These are phyloP conservation scores for Phylloporus sp. DNA, from an alignment of 768 basidiomycete genomes.

Conservation along the genomic window DNA sequence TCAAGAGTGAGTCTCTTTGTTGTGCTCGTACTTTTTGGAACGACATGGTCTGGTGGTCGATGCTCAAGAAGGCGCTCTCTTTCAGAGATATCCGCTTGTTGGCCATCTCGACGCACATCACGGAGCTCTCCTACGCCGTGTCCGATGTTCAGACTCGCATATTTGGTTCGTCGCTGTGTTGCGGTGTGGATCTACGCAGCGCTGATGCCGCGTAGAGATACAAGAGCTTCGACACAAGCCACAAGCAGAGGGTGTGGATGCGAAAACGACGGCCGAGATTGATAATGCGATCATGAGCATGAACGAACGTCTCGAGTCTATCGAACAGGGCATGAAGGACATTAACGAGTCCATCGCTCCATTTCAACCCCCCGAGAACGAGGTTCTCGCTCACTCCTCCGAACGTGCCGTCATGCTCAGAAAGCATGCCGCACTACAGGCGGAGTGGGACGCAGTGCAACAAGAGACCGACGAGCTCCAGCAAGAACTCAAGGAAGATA, in stretches of 20 bases:
- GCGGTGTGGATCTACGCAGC: not conserved
- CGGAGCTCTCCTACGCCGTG: conserved; percentile 79
- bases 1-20: conserved; percentile 57
- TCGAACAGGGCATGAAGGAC: conserved; percentile 65
- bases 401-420: conserved; percentile 46
- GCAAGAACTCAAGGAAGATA: conserved; percentile 95
- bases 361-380: conserved; percentile 43
- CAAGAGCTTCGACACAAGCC: conserved; percentile 90
- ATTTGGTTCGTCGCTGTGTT: conserved; percentile 52
- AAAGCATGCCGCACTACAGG: conserved; percentile 66
- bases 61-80: conserved; percentile 24
- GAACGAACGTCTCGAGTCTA: conserved; percentile 71
- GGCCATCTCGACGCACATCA: conserved; percentile 79
- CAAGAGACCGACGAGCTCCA: conserved; percentile 74
- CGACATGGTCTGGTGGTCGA: conserved; percentile 25
- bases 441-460: conserved; percentile 80
- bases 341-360: conserved; percentile 65
- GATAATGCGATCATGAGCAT: conserved; percentile 77
- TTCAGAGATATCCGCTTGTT: conserved; percentile 68
- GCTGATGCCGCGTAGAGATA: conserved; percentile 54
- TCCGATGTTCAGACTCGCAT: conserved; percentile 90
- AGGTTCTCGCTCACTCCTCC: conserved; percentile 42
- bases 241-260: conserved; percentile 50
- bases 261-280: conserved; percentile 62
- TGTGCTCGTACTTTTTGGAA: conserved; percentile 8